These are phyloP conservation scores for Cyberlindnera misumaiensis DNA, from an alignment of 805 yeast species.

Conservation along the genomic window DNA sequence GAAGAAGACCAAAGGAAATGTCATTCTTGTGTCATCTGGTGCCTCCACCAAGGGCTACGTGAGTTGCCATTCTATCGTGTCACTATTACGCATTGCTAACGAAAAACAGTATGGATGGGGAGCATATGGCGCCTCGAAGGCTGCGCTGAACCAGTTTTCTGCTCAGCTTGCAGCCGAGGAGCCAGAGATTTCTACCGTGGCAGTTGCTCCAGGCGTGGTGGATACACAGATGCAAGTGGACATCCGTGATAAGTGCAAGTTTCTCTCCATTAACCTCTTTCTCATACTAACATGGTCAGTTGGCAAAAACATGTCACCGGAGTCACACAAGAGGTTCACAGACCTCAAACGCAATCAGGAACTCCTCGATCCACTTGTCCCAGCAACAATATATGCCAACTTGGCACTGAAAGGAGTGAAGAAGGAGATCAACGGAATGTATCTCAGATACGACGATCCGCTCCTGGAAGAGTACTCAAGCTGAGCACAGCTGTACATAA, in stretches of 20 bases:
- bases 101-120: constrained; percentile 63
- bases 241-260: constrained; percentile 51
- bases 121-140: constrained; percentile 88
- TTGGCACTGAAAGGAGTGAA: constrained; percentile 58
- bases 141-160: constrained; percentile 79
- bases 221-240: constrained; percentile 83
- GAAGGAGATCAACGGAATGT: constrained; percentile 54
- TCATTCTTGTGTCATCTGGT: constrained; percentile 84
- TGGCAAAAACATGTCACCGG: constrained; percentile 53
- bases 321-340: constrained; percentile 52
- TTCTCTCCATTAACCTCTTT: no score
- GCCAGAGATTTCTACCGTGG: constrained; percentile 45
- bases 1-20: constrained; percentile 47
- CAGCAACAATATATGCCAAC: constrained; percentile 64
- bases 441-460: constrained; percentile 52
- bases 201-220: constrained; percentile 94
- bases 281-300: constrained; percentile 15
- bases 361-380: constrained; percentile 62
- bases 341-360: constrained; percentile 52
- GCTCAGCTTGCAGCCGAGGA: constrained; percentile 65
- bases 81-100: constrained; percentile 5
- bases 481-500: constrained; percentile 1
- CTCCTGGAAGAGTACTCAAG: constrained; percentile 10
- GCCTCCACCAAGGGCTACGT: constrained; percentile 59
- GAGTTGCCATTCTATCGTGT: no score